These are phyloP conservation scores for Fusarium tanahbumbuense DNA, from an alignment of 2,329 filamentous ascomycete species.

Conservation along the genomic window DNA sequence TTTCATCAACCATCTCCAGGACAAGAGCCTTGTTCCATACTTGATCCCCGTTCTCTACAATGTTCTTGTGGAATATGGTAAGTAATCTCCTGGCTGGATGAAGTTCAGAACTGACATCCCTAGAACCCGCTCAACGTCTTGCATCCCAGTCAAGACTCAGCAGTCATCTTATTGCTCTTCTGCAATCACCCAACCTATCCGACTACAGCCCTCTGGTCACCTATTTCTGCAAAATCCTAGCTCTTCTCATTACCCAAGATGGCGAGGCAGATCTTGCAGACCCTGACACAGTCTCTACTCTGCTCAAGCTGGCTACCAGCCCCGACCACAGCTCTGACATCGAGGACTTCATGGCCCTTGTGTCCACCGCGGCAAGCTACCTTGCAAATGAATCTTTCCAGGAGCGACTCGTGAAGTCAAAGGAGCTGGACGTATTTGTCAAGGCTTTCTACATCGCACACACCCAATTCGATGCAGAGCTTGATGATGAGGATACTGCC, in stretches of 20 bases:
- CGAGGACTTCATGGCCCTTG: conserved; percentile 65
- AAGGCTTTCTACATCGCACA: conserved; percentile 62
- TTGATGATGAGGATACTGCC: conserved; percentile 60
- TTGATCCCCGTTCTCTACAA: conserved; percentile 72
- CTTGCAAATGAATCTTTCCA: conserved; percentile 66
- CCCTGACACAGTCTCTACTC: conserved; percentile 59
- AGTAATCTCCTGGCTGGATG: neutral
- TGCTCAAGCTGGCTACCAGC: conserved; percentile 62
- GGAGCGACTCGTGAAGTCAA: conserved; percentile 56
- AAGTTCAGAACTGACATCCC: neutral
- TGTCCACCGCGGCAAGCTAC: conserved; percentile 66
- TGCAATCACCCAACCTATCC: conserved; percentile 59
- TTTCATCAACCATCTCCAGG: conserved; percentile 61
- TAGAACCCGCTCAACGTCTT: conserved; percentile 68
- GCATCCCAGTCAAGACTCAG: conserved; percentile 66
- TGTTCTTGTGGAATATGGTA: conserved; percentile 72
- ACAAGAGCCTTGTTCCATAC: conserved; percentile 62
- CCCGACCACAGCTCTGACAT: conserved; percentile 57
- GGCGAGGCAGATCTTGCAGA: conserved; percentile 59
- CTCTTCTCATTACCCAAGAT: conserved; percentile 65
- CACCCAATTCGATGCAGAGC: conserved; percentile 54
- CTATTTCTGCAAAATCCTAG: conserved; percentile 68
- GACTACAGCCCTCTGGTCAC: conserved; percentile 58
- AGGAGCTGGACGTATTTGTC: conserved; percentile 59
- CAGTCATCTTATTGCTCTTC: conserved; percentile 60